Evolutionary conservation across 106 monocot genomes (phyloP).

Genomic region (Hemerocallis citrina): DNA sequence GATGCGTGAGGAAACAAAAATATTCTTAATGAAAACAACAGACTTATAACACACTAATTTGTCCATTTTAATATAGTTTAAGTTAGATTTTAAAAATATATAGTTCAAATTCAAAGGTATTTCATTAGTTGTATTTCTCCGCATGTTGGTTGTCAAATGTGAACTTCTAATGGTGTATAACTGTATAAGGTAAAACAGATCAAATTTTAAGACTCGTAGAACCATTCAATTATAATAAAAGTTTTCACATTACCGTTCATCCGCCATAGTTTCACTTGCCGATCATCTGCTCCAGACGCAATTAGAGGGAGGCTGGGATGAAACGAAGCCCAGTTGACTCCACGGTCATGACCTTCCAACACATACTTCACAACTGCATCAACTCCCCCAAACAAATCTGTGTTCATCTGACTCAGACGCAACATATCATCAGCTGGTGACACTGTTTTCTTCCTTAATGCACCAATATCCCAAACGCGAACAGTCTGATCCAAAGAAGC

Average conservation of each 20-base stretch:
- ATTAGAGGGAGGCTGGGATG: conserved; percentile 80
- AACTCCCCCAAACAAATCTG: conserved; percentile 85
- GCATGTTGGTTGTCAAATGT: background rate
- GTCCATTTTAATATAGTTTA: too few species aligned
- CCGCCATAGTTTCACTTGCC: conserved; percentile 83
- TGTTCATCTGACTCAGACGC: conserved; percentile 78
- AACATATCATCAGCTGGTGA: conserved; percentile 83
- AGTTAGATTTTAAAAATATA: too few species aligned
- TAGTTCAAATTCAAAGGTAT: background rate
- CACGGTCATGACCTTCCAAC: conserved; percentile 86
- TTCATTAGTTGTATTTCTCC: background rate
- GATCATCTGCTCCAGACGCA: conserved; percentile 88
- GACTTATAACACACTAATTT: too few species aligned
- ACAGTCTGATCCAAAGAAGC: conserved; percentile 89
- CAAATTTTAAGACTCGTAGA: background rate
- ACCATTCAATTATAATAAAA: background rate
- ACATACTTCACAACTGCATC: conserved; percentile 96
- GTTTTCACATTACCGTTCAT: conserved; percentile 60
- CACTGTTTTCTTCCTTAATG: conserved; percentile 79
- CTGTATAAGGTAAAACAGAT: too few species aligned
- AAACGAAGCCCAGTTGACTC: conserved; percentile 88
- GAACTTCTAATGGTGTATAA: background rate
- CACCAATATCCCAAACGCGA: conserved; percentile 87
- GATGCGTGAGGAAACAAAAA: too few species aligned
- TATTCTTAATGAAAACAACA: too few species aligned